Base-by-base conservation (phyloP, 139 green algal genomes). In the Microglena sp. region DNA sequence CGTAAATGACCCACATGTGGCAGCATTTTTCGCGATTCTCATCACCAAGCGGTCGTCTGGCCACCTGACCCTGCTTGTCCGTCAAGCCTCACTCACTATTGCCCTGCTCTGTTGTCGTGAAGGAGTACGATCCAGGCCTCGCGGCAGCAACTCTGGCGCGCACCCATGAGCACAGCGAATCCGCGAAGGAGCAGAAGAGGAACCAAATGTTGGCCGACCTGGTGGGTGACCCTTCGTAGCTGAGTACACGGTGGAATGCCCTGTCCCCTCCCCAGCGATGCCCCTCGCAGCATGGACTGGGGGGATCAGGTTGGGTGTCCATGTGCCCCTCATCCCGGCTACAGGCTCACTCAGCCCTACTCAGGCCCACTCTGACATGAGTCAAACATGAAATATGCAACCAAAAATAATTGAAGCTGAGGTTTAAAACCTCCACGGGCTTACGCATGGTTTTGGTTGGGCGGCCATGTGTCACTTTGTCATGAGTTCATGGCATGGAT, bases 51-150 rank as follows among this genome's bases (percentile, higher is more conserved):
- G n/a, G n/a, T n/a, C n/a, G n/a, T n/a, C n/a, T n/a, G n/a, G n/a
- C n/a, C n/a, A n/a, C n/a, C n/a, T n/a, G n/a, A n/a, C n/a, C n/a
- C n/a, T n/a, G n/a, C n/a, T n/a, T n/a, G n/a, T n/a, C n/a, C n/a
- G n/a, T n/a, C n/a, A n/a, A n/a, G n/a, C n/a, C n/a, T n/a, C 11
- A 8, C 40, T 50, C 15, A 15, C 40, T 15, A n/a, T 15, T 50
- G n/a, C n/a, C n/a, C n/a, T n/a, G n/a, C n/a, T n/a, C n/a, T n/a
- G n/a, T n/a, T n/a, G n/a, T n/a, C n/a, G n/a, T 18, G 53, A 8
- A 60, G 53, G 53, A 60, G 15, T 60, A 60, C 15, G 53, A 60
- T 18, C 53, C 53, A 28, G 27, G n/a, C 31, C 15, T 60, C 6
- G 53, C 53, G 21, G 53, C 27, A 28, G 31, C 27, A 60, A 60